A percentile compares a stretch with the other conserved stretches of the same genome.
Conservation (phyloP, 345 rosid species). For the Eucalyptus marginata region DNA sequence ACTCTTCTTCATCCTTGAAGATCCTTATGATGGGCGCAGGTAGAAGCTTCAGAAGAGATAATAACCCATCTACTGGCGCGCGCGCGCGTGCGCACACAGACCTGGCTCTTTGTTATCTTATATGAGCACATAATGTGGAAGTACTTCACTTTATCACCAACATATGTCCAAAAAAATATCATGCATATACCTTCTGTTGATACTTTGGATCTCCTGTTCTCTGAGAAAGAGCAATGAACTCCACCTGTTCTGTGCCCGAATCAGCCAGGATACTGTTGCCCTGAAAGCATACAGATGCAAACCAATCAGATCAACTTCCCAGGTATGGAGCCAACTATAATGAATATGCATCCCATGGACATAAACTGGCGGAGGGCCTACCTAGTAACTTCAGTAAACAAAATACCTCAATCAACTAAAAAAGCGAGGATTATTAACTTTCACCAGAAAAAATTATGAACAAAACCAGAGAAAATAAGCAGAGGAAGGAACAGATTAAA, state of each 20-base stretch:
- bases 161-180: neutral
- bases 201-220: conserved; percentile 92
- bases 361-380: neutral
- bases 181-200: conserved; percentile 62
- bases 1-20: neutral
- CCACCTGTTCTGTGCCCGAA: conserved; percentile 96
- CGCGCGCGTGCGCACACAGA: neutral
- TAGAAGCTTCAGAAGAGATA: neutral
- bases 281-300: conserved; percentile 15
- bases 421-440: neutral
- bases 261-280: conserved; percentile 95
- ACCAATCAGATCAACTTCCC: neutral
- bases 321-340: neutral
- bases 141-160: neutral
- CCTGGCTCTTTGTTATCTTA: neutral
- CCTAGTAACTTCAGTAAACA: neutral
- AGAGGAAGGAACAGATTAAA: neutral
- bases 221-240: conserved; percentile 95
- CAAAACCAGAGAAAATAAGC: neutral
- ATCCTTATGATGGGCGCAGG: neutral
- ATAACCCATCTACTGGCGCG: neutral
- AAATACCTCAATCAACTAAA: neutral
- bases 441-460: neutral
- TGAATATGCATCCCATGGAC: neutral
- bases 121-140: neutral